Percentiles rank a stretch among this genome's conserved stretches.
Evolutionary conservation across 257 asterid species (phyloP).

Genomic region (Solanum megistacrolobum): DNA sequence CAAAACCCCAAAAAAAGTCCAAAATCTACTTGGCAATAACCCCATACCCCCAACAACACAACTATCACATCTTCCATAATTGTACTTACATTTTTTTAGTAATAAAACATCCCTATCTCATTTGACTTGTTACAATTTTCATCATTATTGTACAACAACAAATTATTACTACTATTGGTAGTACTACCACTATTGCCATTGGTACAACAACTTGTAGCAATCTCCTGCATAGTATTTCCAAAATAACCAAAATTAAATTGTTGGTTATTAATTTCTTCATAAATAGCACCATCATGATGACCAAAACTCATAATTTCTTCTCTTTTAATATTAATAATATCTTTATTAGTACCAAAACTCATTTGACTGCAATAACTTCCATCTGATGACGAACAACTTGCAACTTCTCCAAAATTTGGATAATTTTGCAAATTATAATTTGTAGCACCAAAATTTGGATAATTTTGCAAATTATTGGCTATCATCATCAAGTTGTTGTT

Average conservation of each 20-base stretch:
- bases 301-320: slow-evolving; percentile 23
- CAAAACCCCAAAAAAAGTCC: background rate
- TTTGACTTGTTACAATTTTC: slow-evolving; percentile 33
- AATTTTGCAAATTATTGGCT: background rate
- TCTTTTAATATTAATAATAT: slow-evolving; percentile 37
- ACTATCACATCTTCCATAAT: slow-evolving; percentile 33
- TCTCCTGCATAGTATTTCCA: slow-evolving; percentile 1
- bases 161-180: background rate
- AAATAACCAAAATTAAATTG: slow-evolving; percentile 27
- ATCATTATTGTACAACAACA: slow-evolving; percentile 31
- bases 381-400: slow-evolving; percentile 62
- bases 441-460: slow-evolving; percentile 7
- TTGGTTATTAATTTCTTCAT: slow-evolving; percentile 18
- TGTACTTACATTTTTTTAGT: slow-evolving; percentile 18
- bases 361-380: slow-evolving; percentile 38
- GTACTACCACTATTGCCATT: background rate
- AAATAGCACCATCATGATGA: background rate
- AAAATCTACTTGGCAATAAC: background rate
- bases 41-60: background rate
- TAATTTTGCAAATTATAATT: slow-evolving; percentile 1
- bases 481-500: slow-evolving; percentile 2
- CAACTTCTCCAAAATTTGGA: slow-evolving; percentile 8
- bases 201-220: background rate
- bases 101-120: slow-evolving; percentile 31
- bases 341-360: slow-evolving; percentile 28